phyloP scores from a whole-genome alignment of 352 stramenopile genomes.

The Phytophthora brassicae region DNA sequence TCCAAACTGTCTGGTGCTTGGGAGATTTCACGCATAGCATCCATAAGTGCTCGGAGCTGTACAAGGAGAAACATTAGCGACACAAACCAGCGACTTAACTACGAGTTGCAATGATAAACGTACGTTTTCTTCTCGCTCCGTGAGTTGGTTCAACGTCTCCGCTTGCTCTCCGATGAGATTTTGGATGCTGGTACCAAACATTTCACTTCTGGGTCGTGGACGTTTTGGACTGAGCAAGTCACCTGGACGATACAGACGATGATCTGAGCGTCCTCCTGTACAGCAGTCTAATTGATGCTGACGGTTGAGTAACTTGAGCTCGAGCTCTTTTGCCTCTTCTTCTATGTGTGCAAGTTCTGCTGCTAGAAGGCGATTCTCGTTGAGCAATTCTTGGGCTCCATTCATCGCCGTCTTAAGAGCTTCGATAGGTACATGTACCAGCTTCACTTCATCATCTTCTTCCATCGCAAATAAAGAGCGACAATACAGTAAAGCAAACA shows the following conservation, averaged over 20 bases:
- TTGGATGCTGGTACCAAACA: constrained; percentile 48
- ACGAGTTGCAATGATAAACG: neutral
- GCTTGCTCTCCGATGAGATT: constrained; percentile 58
- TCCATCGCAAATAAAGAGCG: neutral
- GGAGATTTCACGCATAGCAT: constrained; percentile 60
- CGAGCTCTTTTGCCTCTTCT: constrained; percentile 41
- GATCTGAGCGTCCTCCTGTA: constrained; percentile 32
- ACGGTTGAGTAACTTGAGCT: constrained; percentile 45
- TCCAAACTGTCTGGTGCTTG: constrained; percentile 54
- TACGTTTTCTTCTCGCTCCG: constrained; percentile 56
- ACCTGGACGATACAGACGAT: constrained; percentile 14
- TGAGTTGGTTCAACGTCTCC: constrained; percentile 51
- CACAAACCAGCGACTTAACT: neutral
- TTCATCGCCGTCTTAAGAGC: constrained; percentile 41
- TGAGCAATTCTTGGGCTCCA: constrained; percentile 29
- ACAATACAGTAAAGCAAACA: neutral
- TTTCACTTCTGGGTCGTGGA: constrained; percentile 45
- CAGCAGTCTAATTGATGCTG: constrained; percentile 62
- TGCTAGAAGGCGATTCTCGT: constrained; percentile 37
- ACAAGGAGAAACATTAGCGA: neutral
- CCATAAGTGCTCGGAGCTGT: constrained; percentile 64
- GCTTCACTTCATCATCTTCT: constrained; percentile 28
- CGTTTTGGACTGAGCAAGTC: constrained; percentile 23
- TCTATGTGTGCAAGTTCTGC: constrained; percentile 38
- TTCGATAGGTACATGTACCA: constrained; percentile 46